Evolutionary conservation across 768 basidiomycete species (phyloP), one percentile per base, ranked within the genome.

Genomic region (Podaxis sp.): DNA sequence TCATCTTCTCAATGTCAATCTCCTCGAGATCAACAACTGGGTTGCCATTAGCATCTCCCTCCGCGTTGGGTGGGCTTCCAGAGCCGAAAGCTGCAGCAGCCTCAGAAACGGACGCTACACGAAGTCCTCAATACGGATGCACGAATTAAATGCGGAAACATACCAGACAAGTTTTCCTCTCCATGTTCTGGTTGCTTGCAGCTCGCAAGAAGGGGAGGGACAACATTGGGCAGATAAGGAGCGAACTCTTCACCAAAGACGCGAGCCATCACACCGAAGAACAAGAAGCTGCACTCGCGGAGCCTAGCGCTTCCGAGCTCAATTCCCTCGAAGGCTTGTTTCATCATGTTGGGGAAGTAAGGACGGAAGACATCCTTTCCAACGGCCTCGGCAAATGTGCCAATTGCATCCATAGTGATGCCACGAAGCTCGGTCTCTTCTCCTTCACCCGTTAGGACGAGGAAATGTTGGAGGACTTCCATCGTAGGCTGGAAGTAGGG

Each of bases 391-490:
- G 97, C 93, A 68, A 99, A 94, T 0, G 97, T 98, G 57, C 97
- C 97, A 64, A 98, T 89, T n/a, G 97, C 94, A 76, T 99, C 97
- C 87, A 97, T 97, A 11, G 96, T 90, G 71, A 98, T 96, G 40
- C 97, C 96, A 62, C 96, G 93, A 42, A 99, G 85, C 69, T 98
- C 96, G 49, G 83, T 87, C 77, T 97, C 94, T 73, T 97, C 96
- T 52, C 93, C 95, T 68, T 96, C 92, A 30, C 85, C 89, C 22
- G 84, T 86, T 30, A 99, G 86, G 38, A 85, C 78, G 56, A 99
- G 85, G 87, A 96, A 97, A 70, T 91, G 90, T 65, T 92, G 86
- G 67, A 99, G 85, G 63, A 88, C 89, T 67, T 83, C 80, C 88
- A 99, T 96, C 56, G 92, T 95, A 15, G 90, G 88, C 71, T 90